Conservation (phyloP, 129 eudicot species). For the Escallonia herrerae region DNA sequence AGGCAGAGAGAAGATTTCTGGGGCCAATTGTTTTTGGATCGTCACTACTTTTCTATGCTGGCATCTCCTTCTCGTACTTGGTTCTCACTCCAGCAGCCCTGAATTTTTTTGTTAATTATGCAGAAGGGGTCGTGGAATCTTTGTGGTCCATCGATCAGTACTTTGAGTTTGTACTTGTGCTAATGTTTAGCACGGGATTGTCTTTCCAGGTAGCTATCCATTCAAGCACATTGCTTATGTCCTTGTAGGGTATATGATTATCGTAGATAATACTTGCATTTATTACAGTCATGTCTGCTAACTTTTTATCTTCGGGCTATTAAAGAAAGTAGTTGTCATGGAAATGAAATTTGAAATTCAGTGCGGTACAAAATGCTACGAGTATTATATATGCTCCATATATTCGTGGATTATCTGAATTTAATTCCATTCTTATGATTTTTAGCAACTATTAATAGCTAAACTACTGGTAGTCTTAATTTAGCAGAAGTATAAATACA, state of each 20-base stretch:
- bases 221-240: slow-evolving; percentile 1
- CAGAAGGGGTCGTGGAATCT: slow-evolving; percentile 97
- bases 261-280: too few species aligned
- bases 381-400: too few species aligned
- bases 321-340: too few species aligned
- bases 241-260: neutral
- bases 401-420: too few species aligned
- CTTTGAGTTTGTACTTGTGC: slow-evolving; percentile 90
- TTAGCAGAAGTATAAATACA: too few species aligned
- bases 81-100: slow-evolving; percentile 96
- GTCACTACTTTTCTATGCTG: slow-evolving; percentile 79
- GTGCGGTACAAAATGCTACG: too few species aligned
- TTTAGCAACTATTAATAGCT: too few species aligned
- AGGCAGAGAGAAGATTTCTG: slow-evolving; percentile 73
- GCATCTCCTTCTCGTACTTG: slow-evolving; percentile 69
- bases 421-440: too few species aligned
- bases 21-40: slow-evolving; percentile 92
- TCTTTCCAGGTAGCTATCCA: slow-evolving; percentile 75
- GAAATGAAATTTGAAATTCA: too few species aligned
- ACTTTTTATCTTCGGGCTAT: too few species aligned
- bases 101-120: slow-evolving; percentile 83
- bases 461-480: too few species aligned
- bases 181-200: slow-evolving; percentile 95
- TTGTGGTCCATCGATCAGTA: slow-evolving; percentile 97
- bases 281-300: too few species aligned